Evolutionary conservation across 768 basidiomycete genomes (phyloP).

Genomic region (Pulveroboletus sp.): DNA sequence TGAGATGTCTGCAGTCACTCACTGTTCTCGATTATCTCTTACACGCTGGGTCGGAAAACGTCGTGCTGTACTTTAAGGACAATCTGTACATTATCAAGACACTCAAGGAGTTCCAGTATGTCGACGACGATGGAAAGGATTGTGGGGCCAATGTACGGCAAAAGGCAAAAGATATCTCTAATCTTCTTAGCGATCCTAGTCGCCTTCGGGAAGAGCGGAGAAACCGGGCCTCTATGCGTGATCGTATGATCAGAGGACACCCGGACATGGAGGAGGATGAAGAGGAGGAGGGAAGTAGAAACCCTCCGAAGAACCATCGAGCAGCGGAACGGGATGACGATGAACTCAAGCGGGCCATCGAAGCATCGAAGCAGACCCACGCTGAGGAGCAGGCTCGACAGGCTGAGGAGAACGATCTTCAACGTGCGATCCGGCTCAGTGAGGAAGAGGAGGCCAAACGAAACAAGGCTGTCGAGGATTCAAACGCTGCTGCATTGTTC

Average conservation of each 20-base stretch:
- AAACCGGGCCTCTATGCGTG: slow-evolving; percentile 84
- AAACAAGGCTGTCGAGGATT: slow-evolving; percentile 63
- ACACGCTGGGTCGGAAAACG: slow-evolving; percentile 96
- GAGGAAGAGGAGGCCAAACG: slow-evolving; percentile 86
- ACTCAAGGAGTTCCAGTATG: slow-evolving; percentile 94
- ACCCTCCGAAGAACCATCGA: slow-evolving; percentile 9
- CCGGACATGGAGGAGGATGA: slow-evolving; percentile 35
- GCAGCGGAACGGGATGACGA: slow-evolving; percentile 61
- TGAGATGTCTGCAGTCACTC: slow-evolving; percentile 52
- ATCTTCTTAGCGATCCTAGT: slow-evolving; percentile 79
- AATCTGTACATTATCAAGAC: slow-evolving; percentile 98
- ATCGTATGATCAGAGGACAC: slow-evolving; percentile 79
- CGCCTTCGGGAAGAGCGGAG: slow-evolving; percentile 84
- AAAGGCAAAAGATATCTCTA: slow-evolving; percentile 98
- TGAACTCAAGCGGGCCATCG: slow-evolving; percentile 81
- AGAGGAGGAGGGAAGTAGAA: slow-evolving; percentile 4
- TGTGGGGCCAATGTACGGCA: slow-evolving; percentile 97
- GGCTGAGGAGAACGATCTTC: slow-evolving; percentile 79
- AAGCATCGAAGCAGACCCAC: slow-evolving; percentile 75
- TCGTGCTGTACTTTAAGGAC: slow-evolving; percentile 96
- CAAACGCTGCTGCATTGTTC: slow-evolving; percentile 72
- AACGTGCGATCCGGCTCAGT: slow-evolving; percentile 77
- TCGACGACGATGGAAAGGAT: slow-evolving; percentile 94
- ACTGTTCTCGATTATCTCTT: slow-evolving; percentile 94
- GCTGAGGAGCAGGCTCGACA: slow-evolving; percentile 60